Percentiles rank a stretch among this genome's conserved stretches.
Evolutionary conservation across 306 rosid genomes (phyloP).

Genomic region (Styphnolobium japonicum): DNA sequence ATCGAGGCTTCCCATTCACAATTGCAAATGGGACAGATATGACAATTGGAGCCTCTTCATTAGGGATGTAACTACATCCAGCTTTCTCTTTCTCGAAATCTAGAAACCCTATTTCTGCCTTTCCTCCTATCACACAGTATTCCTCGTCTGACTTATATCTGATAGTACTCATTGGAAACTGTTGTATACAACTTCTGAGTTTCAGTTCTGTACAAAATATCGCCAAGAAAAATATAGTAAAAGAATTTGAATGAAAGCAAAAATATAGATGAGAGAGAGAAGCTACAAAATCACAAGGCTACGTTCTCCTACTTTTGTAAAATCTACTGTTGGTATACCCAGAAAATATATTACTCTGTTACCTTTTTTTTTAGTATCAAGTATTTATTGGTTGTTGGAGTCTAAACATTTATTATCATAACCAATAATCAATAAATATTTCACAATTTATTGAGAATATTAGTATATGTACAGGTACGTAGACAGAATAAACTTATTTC

Average conservation of each 20-base stretch:
- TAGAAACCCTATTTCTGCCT: constrained; percentile 73
- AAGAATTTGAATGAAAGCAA: neutral
- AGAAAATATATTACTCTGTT: too few species aligned
- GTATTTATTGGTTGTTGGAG: too few species aligned
- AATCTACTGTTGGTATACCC: too few species aligned
- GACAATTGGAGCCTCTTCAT: constrained; percentile 50
- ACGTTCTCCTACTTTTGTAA: neutral
- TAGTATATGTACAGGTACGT: too few species aligned
- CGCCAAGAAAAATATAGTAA: neutral
- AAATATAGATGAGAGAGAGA: neutral
- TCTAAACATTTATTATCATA: too few species aligned
- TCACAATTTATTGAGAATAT: too few species aligned
- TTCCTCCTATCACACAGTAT: constrained; percentile 68
- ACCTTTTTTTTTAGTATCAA: too few species aligned
- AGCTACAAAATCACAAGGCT: neutral
- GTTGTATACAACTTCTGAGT: constrained; percentile 19
- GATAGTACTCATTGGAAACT: constrained; percentile 50
- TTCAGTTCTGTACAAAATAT: constrained; percentile 34
- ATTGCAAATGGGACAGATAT: constrained; percentile 74
- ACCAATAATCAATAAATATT: too few species aligned
- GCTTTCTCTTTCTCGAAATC: constrained; percentile 80
- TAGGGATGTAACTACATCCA: constrained; percentile 55
- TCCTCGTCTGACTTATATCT: constrained; percentile 63
- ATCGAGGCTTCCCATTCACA: constrained; percentile 63
- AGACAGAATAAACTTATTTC: too few species aligned